phyloP scores from a whole-genome alignment of 2,329 filamentous ascomycete genomes.

The Boeremia exigua region DNA sequence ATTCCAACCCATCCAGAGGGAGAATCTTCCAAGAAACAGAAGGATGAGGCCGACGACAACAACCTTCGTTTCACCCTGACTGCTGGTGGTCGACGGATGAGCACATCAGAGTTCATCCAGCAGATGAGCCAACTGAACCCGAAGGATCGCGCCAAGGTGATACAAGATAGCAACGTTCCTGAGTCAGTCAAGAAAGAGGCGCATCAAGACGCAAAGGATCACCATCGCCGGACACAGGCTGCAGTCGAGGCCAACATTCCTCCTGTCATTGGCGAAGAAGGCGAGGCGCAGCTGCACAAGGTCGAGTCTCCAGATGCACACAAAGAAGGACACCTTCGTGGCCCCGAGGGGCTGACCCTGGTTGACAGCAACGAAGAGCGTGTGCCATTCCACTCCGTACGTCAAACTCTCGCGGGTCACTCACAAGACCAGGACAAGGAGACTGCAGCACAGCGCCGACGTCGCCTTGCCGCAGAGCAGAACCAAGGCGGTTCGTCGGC shows the following conservation, averaged over 20 bases:
- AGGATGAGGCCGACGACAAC: conserved; percentile 67
- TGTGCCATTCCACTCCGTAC: conserved; percentile 57
- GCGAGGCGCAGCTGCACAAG: conserved; percentile 42
- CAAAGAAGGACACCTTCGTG: conserved; percentile 33
- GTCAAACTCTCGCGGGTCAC: conserved; percentile 40
- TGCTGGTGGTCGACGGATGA: conserved; percentile 75
- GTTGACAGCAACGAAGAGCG: conserved; percentile 54
- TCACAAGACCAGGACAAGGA: conserved; percentile 32
- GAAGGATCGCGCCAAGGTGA: conserved; percentile 61
- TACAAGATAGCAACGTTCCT: conserved; percentile 56
- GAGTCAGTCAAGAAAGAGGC: conserved; percentile 56
- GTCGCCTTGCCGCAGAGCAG: conserved; percentile 44
- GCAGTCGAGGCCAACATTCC: conserved; percentile 39
- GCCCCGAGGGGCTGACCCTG: conserved; percentile 51
- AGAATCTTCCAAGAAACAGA: conserved; percentile 37
- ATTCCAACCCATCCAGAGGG: conserved; percentile 38
- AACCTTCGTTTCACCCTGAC: conserved; percentile 78
- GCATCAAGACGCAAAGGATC: conserved; percentile 50
- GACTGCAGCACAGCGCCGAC: conserved; percentile 53
- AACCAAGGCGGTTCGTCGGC: conserved; percentile 2
- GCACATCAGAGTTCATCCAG: conserved; percentile 78
- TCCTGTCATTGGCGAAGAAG: conserved; percentile 41
- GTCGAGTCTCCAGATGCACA: conserved; percentile 37
- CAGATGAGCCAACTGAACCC: conserved; percentile 76
- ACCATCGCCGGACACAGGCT: conserved; percentile 40